These are phyloP conservation scores for Stellera chamaejasme DNA, from an alignment of 345 rosid species.

Conservation along the genomic window DNA sequence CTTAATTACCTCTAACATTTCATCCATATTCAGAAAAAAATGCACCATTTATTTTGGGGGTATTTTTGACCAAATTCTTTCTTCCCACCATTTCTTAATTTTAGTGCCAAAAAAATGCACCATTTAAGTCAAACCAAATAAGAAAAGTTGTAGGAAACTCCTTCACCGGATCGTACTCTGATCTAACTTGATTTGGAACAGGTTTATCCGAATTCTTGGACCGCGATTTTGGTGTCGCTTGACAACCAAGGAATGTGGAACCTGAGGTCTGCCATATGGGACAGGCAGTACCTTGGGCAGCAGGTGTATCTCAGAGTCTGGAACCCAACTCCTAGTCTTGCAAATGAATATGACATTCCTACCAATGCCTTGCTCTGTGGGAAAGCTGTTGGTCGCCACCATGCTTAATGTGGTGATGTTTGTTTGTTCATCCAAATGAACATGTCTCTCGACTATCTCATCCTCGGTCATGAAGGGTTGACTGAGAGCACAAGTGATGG, in stretches of 20 bases:
- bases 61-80: too few relatives aligned
- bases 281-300: conserved; percentile 80
- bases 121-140: too few relatives aligned
- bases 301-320: conserved; percentile 82
- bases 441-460: too few relatives aligned
- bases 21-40: too few relatives aligned
- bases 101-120: too few relatives aligned
- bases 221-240: conserved; percentile 58
- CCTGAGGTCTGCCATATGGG: conserved; percentile 87
- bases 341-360: conserved; percentile 72
- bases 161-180: neutral
- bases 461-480: too few relatives aligned
- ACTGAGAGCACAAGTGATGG: too few relatives aligned
- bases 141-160: too few relatives aligned
- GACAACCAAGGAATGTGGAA: conserved; percentile 99
- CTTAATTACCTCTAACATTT: too few relatives aligned
- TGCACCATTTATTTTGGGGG: too few relatives aligned
- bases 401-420: conserved; percentile 14
- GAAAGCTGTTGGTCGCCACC: conserved; percentile 54
- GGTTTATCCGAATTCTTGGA: conserved; percentile 92
- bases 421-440: too few relatives aligned
- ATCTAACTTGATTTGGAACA: conserved; percentile 15
- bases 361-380: conserved; percentile 72
- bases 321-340: conserved; percentile 42
- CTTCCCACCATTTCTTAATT: too few relatives aligned